These are phyloP conservation scores for Hymenoscyphus linearis DNA, from an alignment of 2,329 filamentous ascomycete genomes.

Conservation along the genomic window DNA sequence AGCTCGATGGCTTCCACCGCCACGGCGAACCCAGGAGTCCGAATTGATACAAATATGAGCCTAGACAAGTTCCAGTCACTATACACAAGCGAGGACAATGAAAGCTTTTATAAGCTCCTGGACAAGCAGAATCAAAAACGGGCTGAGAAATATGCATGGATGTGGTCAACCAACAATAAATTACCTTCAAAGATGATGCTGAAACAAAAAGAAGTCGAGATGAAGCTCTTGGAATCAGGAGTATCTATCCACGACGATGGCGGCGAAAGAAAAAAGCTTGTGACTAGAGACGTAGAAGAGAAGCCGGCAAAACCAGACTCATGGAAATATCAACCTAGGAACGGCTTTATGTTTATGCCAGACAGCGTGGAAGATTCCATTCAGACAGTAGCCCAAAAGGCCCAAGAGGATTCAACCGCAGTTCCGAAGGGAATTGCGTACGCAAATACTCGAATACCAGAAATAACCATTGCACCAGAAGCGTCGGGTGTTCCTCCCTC, in stretches of 20 bases:
- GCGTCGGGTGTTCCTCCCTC: slow-evolving; percentile 57
- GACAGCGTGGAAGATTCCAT: slow-evolving; percentile 56
- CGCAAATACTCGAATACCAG: slow-evolving; percentile 74
- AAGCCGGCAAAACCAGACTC: slow-evolving; percentile 72
- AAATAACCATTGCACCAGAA: slow-evolving; percentile 35
- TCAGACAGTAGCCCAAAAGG: slow-evolving; percentile 60
- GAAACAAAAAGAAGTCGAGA: slow-evolving; percentile 58
- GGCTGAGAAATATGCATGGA: slow-evolving; percentile 80
- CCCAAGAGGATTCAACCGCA: slow-evolving; percentile 66
- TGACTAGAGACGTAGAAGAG: slow-evolving; percentile 62
- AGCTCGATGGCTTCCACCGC: slow-evolving; percentile 35
- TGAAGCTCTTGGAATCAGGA: slow-evolving; percentile 43
- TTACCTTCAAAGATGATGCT: slow-evolving; percentile 75
- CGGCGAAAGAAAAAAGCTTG: slow-evolving; percentile 49
- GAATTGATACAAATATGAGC: slow-evolving; percentile 68
- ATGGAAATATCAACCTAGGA: slow-evolving; percentile 71
- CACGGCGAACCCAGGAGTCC: slow-evolving; percentile 35
- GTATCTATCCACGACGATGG: slow-evolving; percentile 50
- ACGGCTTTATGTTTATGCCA: slow-evolving; percentile 80
- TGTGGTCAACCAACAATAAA: slow-evolving; percentile 83
- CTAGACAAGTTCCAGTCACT: slow-evolving; percentile 82
- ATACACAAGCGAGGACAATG: slow-evolving; percentile 97
- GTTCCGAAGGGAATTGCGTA: slow-evolving; percentile 75
- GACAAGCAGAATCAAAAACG: slow-evolving; percentile 85
- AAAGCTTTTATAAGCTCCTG: slow-evolving; percentile 87